These are phyloP conservation scores for Moesziomyces sp. DNA, from an alignment of 1,284 basidiomycete species.

Conservation along the genomic window DNA sequence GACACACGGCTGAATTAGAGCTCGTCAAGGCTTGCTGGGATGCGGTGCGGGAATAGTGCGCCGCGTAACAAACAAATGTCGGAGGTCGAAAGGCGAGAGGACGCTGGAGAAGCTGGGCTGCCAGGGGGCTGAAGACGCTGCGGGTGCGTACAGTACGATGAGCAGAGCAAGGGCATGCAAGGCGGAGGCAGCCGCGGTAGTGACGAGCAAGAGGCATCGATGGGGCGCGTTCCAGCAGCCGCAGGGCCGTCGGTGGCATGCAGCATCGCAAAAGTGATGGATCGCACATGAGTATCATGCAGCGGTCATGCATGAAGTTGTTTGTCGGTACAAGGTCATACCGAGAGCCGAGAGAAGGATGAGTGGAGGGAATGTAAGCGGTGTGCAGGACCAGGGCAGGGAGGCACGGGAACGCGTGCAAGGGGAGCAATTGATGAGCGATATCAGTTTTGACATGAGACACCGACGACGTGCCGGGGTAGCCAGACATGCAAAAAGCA, in stretches of 20 bases:
- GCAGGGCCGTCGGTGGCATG: constrained; percentile 25
- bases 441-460: constrained; percentile 27
- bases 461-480: constrained; percentile 13
- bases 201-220: not conserved
- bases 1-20: constrained; percentile 15
- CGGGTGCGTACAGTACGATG: not conserved
- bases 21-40: constrained; percentile 12
- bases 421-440: constrained; percentile 2
- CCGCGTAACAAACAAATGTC: constrained; percentile 40
- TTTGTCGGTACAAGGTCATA: constrained; percentile 18
- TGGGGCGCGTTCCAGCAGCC: constrained; percentile 16
- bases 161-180: constrained; percentile 3
- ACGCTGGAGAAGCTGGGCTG: too few species aligned
- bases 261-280: constrained; percentile 17
- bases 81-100: constrained; percentile 7
- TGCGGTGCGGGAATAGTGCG: not conserved
- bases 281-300: constrained; percentile 12
- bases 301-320: constrained; percentile 23
- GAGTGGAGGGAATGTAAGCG: constrained; percentile 2
- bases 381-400: not conserved
- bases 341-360: constrained; percentile 10
- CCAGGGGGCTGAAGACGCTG: not conserved
- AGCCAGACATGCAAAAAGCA: constrained; percentile 3
- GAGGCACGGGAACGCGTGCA: not conserved
- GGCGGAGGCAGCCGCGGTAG: not conserved